A percentile compares a stretch with the other conserved stretches of the same genome.
Evolutionary conservation across 2,329 filamentous ascomycete species (phyloP).

Genomic region (Microcera coccophila): DNA sequence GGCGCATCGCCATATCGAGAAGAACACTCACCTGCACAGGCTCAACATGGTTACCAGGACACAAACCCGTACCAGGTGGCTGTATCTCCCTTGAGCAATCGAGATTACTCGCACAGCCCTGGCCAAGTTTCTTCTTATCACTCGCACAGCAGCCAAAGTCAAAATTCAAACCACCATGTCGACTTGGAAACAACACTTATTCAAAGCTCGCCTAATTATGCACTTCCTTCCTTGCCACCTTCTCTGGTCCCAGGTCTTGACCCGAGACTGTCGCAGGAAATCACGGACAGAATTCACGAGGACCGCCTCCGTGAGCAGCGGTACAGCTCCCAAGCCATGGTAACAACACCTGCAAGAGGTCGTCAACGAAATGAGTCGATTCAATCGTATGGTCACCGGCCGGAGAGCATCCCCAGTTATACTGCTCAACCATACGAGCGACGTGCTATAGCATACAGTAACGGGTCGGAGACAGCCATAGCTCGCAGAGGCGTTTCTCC

Average conservation of each 20-base stretch:
- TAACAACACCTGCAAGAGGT: constrained; percentile 39
- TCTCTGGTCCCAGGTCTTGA: constrained; percentile 61
- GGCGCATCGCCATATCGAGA: constrained; percentile 20
- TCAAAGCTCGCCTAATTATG: constrained; percentile 36
- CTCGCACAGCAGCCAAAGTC: constrained; percentile 28
- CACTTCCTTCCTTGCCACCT: constrained; percentile 48
- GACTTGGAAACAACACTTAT: constrained; percentile 36
- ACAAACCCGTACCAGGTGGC: constrained; percentile 24
- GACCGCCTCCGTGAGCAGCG: constrained; percentile 48
- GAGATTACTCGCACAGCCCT: constrained; percentile 35
- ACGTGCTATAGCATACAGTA: constrained; percentile 38
- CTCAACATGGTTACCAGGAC: constrained; percentile 18
- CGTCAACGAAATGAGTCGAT: constrained; percentile 35
- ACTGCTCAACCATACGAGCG: constrained; percentile 43
- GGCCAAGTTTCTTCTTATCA: constrained; percentile 28
- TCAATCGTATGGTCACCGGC: constrained; percentile 20
- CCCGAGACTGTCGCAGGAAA: constrained; percentile 51
- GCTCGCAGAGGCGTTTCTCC: constrained; percentile 35
- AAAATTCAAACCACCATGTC: constrained; percentile 30
- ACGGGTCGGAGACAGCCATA: constrained; percentile 27
- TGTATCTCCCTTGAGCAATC: constrained; percentile 30
- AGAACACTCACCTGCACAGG: constrained; percentile 23
- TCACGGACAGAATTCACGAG: constrained; percentile 55
- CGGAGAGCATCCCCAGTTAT: constrained; percentile 31
- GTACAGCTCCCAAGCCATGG: constrained; percentile 40